Evolutionary conservation across 306 rosid genomes (phyloP).

Genomic region (Purshia tridentata): DNA sequence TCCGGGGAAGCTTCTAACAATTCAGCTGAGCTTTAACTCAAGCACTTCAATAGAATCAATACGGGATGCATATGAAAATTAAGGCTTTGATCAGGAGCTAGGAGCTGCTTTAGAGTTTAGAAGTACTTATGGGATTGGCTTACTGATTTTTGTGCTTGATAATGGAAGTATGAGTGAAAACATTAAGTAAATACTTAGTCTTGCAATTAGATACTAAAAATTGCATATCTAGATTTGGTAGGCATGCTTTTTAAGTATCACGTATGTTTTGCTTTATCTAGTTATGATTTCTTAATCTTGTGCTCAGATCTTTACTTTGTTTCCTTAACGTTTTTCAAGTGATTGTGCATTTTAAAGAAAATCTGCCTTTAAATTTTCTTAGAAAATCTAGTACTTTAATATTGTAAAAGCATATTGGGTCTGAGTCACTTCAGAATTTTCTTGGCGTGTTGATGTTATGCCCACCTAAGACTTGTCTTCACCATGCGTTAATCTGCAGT

Average conservation of each 20-base stretch:
- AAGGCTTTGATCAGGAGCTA: not conserved
- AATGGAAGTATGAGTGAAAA: not conserved
- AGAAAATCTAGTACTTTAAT: not conserved
- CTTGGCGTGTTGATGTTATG: not conserved
- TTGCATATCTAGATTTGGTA: not conserved
- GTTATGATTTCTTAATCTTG: not conserved
- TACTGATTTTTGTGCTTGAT: not conserved
- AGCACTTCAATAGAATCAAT: not conserved
- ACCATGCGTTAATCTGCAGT: slow-evolving; percentile 42
- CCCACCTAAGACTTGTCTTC: slow-evolving; percentile 6
- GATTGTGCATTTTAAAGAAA: not conserved
- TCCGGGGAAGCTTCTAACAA: not conserved
- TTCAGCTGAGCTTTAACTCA: not conserved
- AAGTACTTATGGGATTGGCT: not conserved
- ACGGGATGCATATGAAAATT: not conserved
- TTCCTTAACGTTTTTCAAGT: not conserved
- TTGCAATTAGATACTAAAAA: not conserved
- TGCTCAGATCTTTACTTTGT: not conserved
- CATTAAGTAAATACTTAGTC: not conserved
- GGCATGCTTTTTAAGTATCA: not conserved
- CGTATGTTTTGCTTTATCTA: not conserved
- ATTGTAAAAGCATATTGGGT: not conserved
- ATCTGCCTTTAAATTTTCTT: not conserved
- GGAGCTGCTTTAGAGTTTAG: slow-evolving; percentile 1
- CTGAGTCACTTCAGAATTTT: not conserved